Percentiles rank a stretch among this genome's conserved stretches.
Conservation (phyloP, 305 asterid genomes). For the Fraxinus dipetala region DNA sequence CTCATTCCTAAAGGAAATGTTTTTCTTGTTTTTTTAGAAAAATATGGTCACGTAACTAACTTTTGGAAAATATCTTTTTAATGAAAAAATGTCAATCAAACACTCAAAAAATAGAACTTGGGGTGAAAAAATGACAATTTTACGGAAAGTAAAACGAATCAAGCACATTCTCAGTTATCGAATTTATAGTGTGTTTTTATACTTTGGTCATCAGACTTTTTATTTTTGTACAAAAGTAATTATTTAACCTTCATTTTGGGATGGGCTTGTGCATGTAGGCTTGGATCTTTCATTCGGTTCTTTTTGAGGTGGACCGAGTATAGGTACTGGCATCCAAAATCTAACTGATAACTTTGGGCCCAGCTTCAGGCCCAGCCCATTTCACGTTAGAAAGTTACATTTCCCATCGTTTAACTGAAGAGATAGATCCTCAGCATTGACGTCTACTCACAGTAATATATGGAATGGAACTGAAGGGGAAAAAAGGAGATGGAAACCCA, state of each 20-base stretch:
- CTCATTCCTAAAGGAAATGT: too few relatives aligned
- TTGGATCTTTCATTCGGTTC: not conserved
- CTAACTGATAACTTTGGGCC: not conserved
- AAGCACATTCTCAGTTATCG: not conserved
- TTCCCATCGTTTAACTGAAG: not conserved
- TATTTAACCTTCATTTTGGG: not conserved
- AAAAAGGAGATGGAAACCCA: not conserved
- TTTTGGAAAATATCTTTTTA: too few relatives aligned
- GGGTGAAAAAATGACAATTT: too few relatives aligned
- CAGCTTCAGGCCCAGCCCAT: not conserved
- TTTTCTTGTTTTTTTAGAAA: too few relatives aligned
- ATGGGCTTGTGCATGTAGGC: not conserved
- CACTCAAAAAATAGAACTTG: too few relatives aligned
- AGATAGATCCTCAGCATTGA: not conserved
- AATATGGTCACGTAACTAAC: too few relatives aligned
- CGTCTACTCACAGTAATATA: not conserved
- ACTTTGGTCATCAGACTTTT: not conserved
- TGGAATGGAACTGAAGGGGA: not conserved
- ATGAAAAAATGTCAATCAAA: too few relatives aligned
- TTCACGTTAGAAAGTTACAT: not conserved
- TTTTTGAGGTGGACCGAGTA: not conserved
- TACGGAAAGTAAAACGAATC: too few relatives aligned
- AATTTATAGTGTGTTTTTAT: not conserved
- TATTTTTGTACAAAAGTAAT: not conserved
- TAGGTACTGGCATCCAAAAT: not conserved